These are phyloP conservation scores for Cercis canadensis DNA, from an alignment of 306 rosid genomes.

Conservation along the genomic window DNA sequence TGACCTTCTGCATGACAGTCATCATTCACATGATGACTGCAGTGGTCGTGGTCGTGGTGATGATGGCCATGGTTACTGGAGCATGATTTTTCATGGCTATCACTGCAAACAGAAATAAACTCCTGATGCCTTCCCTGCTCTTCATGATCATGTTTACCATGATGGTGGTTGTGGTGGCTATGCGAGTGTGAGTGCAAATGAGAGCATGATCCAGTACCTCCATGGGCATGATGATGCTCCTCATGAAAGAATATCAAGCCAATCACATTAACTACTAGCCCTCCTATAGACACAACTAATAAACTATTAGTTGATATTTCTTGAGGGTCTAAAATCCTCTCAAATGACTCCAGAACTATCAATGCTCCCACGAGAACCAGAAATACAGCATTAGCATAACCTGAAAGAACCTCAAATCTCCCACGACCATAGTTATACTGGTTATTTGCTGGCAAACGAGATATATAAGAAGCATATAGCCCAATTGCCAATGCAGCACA, in stretches of 20 bases:
- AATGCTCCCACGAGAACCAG: conserved; percentile 90
- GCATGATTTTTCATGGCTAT: conserved; percentile 46
- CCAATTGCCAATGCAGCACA: conserved; percentile 99
- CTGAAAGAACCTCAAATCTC: conserved; percentile 93
- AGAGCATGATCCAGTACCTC: conserved; percentile 70
- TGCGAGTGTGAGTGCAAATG: conserved; percentile 54
- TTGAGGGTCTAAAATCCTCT: conserved; percentile 95
- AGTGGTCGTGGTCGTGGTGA: conserved; percentile 38
- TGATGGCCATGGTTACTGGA: conserved; percentile 42
- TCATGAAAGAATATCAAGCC: conserved; percentile 93
- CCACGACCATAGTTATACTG: conserved; percentile 88
- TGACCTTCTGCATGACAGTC: conserved; percentile 33
- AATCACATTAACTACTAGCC: conserved; percentile 79
- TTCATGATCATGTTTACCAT: conserved; percentile 41
- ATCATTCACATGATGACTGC: conserved; percentile 36
- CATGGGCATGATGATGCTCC: conserved; percentile 98
- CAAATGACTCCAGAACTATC: conserved; percentile 87
- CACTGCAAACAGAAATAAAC: conserved; percentile 45
- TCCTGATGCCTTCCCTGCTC: conserved; percentile 44
- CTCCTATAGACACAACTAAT: conserved; percentile 84
- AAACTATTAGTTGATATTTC: conserved; percentile 85
- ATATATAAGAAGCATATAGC: conserved; percentile 89
- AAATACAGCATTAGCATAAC: conserved; percentile 89
- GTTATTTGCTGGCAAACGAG: conserved; percentile 84
- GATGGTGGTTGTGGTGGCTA: conserved; percentile 41